phyloP scores from a whole-genome alignment of 805 yeast genomes.

The Starmerella asiatica region DNA sequence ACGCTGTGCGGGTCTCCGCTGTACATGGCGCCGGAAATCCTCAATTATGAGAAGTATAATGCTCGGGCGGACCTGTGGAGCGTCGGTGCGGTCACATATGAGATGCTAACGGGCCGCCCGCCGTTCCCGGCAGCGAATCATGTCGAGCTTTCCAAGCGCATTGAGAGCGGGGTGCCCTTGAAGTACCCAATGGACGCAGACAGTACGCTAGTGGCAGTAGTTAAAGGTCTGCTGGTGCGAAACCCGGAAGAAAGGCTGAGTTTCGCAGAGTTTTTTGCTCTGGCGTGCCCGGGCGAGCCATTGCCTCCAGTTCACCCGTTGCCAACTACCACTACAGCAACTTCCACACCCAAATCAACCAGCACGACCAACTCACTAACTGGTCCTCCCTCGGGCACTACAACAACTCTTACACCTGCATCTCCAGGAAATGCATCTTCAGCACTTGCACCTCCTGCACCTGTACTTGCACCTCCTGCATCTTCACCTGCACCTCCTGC shows the following conservation, averaged over 20 bases:
- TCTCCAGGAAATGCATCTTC: constrained; percentile 11
- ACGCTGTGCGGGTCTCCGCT: constrained; percentile 95
- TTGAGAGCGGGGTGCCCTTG: constrained; percentile 71
- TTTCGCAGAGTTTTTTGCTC: constrained; percentile 73
- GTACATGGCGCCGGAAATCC: constrained; percentile 97
- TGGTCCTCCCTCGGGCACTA: background rate
- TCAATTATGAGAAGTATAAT: constrained; percentile 85
- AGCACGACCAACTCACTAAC: constrained; percentile 1
- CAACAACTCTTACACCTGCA: background rate
- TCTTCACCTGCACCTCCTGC: background rate
- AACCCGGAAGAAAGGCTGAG: constrained; percentile 81
- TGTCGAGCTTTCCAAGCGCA: constrained; percentile 72
- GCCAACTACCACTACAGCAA: background rate
- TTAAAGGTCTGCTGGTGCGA: constrained; percentile 62
- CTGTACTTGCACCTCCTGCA: background rate
- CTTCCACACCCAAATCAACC: background rate
- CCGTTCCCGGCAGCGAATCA: constrained; percentile 92
- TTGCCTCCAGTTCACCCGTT: background rate
- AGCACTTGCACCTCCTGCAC: background rate
- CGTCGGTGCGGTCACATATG: constrained; percentile 90
- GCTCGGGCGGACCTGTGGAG: constrained; percentile 98
- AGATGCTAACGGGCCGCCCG: constrained; percentile 92
- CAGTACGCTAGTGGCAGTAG: constrained; percentile 42
- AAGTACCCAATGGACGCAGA: constrained; percentile 37
- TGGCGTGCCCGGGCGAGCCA: background rate